A percentile compares a stretch with the other conserved stretches of the same genome.
These are phyloP conservation scores for Kuraishia floccosa DNA, from an alignment of 805 yeast genomes.

Conservation along the genomic window DNA sequence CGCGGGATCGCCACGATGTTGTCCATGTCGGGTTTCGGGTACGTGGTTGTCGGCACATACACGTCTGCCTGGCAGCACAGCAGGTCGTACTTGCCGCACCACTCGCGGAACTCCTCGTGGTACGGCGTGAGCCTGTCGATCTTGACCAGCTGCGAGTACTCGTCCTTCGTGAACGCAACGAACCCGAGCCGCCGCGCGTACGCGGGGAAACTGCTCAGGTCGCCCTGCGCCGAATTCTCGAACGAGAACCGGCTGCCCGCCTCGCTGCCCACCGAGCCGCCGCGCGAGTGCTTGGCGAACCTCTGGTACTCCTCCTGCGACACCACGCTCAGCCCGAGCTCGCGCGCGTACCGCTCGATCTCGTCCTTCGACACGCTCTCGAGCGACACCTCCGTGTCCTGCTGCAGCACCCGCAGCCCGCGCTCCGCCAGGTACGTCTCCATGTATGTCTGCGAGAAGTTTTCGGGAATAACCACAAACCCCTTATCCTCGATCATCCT, in stretches of 20 bases:
- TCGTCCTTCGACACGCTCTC: background rate
- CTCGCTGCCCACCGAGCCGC: slow-evolving; percentile 5
- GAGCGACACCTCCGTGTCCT: background rate
- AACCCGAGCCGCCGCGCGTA: slow-evolving; percentile 13
- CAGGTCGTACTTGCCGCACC: slow-evolving; percentile 22
- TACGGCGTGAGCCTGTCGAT: slow-evolving; percentile 6
- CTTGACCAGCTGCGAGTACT: too few species aligned
- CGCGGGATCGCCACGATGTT: slow-evolving; percentile 55
- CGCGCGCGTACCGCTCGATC: slow-evolving; percentile 1
- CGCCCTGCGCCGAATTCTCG: too few species aligned
- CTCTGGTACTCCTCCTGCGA: background rate
- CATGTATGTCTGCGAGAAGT: too few species aligned
- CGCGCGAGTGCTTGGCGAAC: slow-evolving; percentile 2
- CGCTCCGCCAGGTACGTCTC: too few species aligned
- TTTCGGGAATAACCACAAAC: too few species aligned
- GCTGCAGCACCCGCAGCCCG: too few species aligned
- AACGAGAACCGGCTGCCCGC: too few species aligned
- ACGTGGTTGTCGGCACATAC: slow-evolving; percentile 51
- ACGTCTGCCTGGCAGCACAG: slow-evolving; percentile 47
- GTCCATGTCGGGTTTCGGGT: slow-evolving; percentile 38
- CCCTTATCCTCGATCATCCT: too few species aligned
- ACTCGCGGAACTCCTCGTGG: background rate
- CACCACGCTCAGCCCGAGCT: slow-evolving; percentile 1
- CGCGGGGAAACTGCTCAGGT: slow-evolving; percentile 5
- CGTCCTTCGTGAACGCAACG: slow-evolving; percentile 15